These are phyloP conservation scores for Helicostylum pulchrum DNA, from an alignment of 192 early-diverging fungal species.

Conservation along the genomic window DNA sequence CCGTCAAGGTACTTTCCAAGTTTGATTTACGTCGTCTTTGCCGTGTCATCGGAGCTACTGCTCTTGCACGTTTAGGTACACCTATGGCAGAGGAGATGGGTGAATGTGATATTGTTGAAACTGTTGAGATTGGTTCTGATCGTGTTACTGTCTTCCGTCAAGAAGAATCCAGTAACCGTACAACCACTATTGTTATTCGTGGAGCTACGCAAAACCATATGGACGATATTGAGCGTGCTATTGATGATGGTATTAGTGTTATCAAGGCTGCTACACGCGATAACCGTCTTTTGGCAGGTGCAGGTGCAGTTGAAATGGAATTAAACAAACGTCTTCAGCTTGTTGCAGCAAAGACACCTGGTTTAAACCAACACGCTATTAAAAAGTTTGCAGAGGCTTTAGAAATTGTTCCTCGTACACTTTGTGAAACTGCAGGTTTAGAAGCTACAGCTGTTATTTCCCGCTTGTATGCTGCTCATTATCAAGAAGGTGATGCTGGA, in stretches of 20 bases:
- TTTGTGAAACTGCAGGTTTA: conserved; percentile 93
- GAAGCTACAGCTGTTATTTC: conserved; percentile 91
- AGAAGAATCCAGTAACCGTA: conserved; percentile 73
- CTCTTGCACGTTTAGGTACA: conserved; percentile 87
- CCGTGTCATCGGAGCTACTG: conserved; percentile 88
- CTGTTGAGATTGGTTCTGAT: conserved; percentile 95
- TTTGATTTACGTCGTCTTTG: conserved; percentile 95
- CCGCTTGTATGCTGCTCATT: conserved; percentile 89
- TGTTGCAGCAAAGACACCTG: conserved; percentile 86
- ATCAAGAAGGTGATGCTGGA: conserved; percentile 49
- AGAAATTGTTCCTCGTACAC: conserved; percentile 91
- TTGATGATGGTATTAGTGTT: conserved; percentile 97
- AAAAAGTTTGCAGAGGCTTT: conserved; percentile 94
- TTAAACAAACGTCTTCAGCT: conserved; percentile 73
- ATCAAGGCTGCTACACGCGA: conserved; percentile 92
- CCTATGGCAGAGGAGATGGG: conserved; percentile 97
- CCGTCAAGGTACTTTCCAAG: conserved; percentile 88
- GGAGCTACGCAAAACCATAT: conserved; percentile 93
- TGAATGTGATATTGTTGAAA: conserved; percentile 94
- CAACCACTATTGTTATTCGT: conserved; percentile 93
- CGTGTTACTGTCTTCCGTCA: conserved; percentile 98
- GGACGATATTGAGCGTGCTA: conserved; percentile 95
- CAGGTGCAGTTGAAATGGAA: conserved; percentile 94
- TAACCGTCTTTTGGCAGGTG: conserved; percentile 81
- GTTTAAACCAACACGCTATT: conserved; percentile 94